Conservation (phyloP, 345 rosid species). For the Mallotus nudiflorus region DNA sequence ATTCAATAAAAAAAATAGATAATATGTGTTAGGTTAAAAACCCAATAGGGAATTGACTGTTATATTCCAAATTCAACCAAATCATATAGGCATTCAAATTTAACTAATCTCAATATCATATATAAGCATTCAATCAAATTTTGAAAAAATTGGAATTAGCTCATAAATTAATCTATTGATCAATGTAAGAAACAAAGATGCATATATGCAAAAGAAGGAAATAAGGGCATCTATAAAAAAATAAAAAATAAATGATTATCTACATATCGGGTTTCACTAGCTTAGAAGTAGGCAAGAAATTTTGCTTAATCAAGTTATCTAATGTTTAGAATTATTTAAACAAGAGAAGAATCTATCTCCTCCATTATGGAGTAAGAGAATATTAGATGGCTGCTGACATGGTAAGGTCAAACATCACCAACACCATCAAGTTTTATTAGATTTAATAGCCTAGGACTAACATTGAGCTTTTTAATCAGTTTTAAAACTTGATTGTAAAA, state of each 20-base stretch:
- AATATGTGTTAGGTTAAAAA: neutral
- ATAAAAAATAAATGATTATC: neutral
- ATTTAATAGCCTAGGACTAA: too few species aligned
- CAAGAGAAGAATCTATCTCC: neutral
- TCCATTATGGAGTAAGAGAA: too few species aligned
- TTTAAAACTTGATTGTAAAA: too few species aligned
- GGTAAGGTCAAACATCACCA: too few species aligned
- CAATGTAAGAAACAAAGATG: neutral
- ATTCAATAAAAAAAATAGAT: neutral
- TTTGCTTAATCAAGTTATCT: slow-evolving; percentile 1
- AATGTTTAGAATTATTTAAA: slow-evolving; percentile 14
- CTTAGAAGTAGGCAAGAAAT: slow-evolving; percentile 9
- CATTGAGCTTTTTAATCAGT: too few species aligned
- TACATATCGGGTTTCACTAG: slow-evolving; percentile 9
- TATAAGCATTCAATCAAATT: too few species aligned
- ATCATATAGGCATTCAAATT: neutral
- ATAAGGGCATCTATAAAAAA: neutral
- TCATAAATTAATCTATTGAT: slow-evolving; percentile 2
- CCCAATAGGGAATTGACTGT: neutral
- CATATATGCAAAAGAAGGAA: neutral
- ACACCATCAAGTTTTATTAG: too few species aligned
- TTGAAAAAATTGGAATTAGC: neutral
- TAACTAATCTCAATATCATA: neutral
- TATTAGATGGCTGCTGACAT: too few species aligned
- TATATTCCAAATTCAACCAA: neutral